Conservation (phyloP, 306 rosid species). For the Cicer judaicum region DNA sequence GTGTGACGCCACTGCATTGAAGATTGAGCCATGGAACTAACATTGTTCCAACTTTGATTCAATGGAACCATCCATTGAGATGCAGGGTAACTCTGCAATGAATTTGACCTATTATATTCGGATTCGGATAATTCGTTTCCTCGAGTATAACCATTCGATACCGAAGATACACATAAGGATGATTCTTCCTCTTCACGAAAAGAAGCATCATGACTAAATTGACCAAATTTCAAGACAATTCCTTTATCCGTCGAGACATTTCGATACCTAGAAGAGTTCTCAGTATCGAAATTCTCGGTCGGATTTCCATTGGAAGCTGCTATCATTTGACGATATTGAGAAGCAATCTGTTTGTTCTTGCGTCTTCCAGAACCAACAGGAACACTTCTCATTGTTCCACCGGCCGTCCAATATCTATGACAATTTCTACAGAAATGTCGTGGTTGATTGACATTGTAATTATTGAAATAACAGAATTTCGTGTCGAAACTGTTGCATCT, state of each 20-base stretch:
- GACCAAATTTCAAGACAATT: slow-evolving; percentile 61
- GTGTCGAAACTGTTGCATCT: slow-evolving; percentile 78
- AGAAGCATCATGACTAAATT: no score
- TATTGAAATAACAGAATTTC: slow-evolving; percentile 84
- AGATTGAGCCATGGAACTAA: slow-evolving; percentile 42
- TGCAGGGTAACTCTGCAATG: slow-evolving; percentile 50
- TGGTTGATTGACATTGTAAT: slow-evolving; percentile 87
- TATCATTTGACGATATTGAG: slow-evolving; percentile 59
- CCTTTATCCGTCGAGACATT: slow-evolving; percentile 29
- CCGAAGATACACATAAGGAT: slow-evolving; percentile 55
- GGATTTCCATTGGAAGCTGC: slow-evolving; percentile 57
- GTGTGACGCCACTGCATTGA: slow-evolving; percentile 53
- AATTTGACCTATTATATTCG: slow-evolving; percentile 33
- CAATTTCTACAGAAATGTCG: slow-evolving; percentile 83
- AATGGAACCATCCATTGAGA: slow-evolving; percentile 60
- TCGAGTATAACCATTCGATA: slow-evolving; percentile 39
- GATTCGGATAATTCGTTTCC: slow-evolving; percentile 53
- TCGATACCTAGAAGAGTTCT: slow-evolving; percentile 41
- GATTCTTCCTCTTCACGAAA: slow-evolving; percentile 47
- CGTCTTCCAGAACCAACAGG: slow-evolving; percentile 82
- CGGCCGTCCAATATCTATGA: slow-evolving; percentile 86
- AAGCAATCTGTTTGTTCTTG: slow-evolving; percentile 66
- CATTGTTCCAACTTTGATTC: slow-evolving; percentile 52
- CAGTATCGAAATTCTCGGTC: slow-evolving; percentile 43
- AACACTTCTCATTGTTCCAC: slow-evolving; percentile 78